phyloP scores from a whole-genome alignment of 1,139 yeast species.

The Nadsonia commutata region DNA sequence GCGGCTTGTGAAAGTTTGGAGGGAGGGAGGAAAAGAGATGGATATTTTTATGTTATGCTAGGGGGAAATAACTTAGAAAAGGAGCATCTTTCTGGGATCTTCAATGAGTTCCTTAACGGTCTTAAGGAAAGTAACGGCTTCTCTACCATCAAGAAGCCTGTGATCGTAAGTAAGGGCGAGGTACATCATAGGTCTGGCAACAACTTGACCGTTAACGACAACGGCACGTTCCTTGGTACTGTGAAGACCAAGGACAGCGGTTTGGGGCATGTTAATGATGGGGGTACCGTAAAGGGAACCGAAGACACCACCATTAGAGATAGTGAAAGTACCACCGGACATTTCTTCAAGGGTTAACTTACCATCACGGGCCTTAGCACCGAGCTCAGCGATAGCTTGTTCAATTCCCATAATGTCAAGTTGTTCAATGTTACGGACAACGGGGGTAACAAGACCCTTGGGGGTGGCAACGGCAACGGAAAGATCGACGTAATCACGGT shows the following conservation, averaged over 20 bases:
- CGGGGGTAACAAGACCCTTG: conserved; percentile 97
- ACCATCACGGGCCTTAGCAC: conserved; percentile 93
- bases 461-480: conserved; percentile 98
- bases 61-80: conserved; percentile 40
- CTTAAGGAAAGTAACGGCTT: conserved; percentile 93
- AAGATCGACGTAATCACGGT: conserved; percentile 91
- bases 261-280: conserved; percentile 94
- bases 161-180: conserved; percentile 97
- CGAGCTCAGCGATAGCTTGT: conserved; percentile 65
- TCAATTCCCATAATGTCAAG: conserved; percentile 81
- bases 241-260: conserved; percentile 94
- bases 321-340: conserved; percentile 99
- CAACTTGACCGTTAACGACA: conserved; percentile 89
- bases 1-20: no score
- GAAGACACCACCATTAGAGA: conserved; percentile 97
- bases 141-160: conserved; percentile 97
- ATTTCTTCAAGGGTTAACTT: conserved; percentile 94
- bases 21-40: no score
- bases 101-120: conserved; percentile 93
- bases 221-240: conserved; percentile 98
- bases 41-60: not conserved
- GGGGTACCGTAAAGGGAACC: conserved; percentile 98
- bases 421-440: conserved; percentile 93
- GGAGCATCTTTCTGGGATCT: conserved; percentile 97
- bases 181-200: conserved; percentile 99